Evolutionary conservation across 208 protist genomes (phyloP), one percentile per base, ranked within the genome.

Genomic region (Herpetomonas tarakana): DNA sequence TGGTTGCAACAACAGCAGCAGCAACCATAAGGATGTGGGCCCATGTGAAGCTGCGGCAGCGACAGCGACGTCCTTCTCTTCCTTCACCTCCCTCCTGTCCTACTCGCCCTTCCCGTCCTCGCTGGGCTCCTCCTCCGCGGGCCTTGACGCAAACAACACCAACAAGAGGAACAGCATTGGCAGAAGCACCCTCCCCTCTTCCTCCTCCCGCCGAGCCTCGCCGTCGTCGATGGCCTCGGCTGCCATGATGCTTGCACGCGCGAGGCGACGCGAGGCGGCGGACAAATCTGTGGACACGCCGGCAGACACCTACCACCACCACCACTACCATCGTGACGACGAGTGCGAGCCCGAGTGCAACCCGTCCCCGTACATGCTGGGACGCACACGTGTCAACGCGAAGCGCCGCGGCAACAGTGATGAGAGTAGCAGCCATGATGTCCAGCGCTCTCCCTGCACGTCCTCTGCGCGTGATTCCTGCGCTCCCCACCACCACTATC

Each of bases 191-290:
- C n/a, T n/a, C n/a, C n/a, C n/a, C n/a, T n/a, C n/a, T n/a, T n/a
- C 35, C 14, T 41, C 35, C 35, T 14, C 35, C 9, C 38, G 56
- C 14, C 56, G 41, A 3, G 61, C 61, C 39, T 66, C 61, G 6
- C 46, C 61, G 25, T 66, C 61, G 9, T 28, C 61, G 19, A 57
- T 66, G 51, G 61, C 24, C 19, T 66, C 61, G 51, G 61, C 51
- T 1, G 61, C 61, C 14, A 66, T 49, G 0, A 66, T 66, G 61
- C 61, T 66, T 16, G 61, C 61, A 0, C 61, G 52, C 26, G 61
- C 61, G 14, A 38, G 46, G 16, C 50, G 50, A 7, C 61, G 61
- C 35, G 47, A 29, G 16, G 58, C 28, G n/a, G 28, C n/a, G 30
- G 25, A 64, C 18, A 19, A 62, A 38, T 12, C 50, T n/a, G 3